Percentiles rank a stretch among this genome's conserved stretches.
Evolutionary conservation across 2,329 filamentous ascomycete genomes (phyloP).

Genomic region (Phyllosticta citriasiana): DNA sequence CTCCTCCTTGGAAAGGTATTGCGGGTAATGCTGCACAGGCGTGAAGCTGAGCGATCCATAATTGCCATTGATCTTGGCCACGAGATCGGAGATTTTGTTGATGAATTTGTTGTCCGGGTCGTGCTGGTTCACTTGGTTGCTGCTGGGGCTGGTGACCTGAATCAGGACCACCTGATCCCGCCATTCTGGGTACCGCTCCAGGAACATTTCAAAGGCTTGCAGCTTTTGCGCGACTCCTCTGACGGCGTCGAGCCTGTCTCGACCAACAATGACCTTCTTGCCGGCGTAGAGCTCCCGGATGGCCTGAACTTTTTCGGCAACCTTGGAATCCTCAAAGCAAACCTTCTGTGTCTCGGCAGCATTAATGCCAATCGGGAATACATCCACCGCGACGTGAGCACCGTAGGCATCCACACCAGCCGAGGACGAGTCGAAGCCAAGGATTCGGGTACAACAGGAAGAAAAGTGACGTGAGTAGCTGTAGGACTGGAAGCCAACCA

Average conservation of each 20-base stretch:
- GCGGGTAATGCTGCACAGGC: slow-evolving; percentile 88
- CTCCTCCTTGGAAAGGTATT: slow-evolving; percentile 81
- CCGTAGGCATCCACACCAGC: slow-evolving; percentile 84
- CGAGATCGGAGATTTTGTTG: slow-evolving; percentile 80
- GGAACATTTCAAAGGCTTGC: slow-evolving; percentile 85
- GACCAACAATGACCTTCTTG: slow-evolving; percentile 90
- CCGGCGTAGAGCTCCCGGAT: slow-evolving; percentile 72
- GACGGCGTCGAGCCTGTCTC: slow-evolving; percentile 87
- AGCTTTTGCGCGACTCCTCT: slow-evolving; percentile 93
- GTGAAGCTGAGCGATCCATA: slow-evolving; percentile 83
- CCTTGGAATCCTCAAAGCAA: slow-evolving; percentile 61
- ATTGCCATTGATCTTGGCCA: slow-evolving; percentile 81
- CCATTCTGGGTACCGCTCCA: slow-evolving; percentile 87
- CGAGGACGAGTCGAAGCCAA: slow-evolving; percentile 80
- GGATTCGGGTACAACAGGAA: slow-evolving; percentile 82
- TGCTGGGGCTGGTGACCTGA: slow-evolving; percentile 85
- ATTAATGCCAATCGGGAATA: slow-evolving; percentile 92
- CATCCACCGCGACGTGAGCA: slow-evolving; percentile 78
- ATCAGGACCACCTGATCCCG: slow-evolving; percentile 85
- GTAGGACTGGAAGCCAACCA: slow-evolving; percentile 92
- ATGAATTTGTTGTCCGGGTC: slow-evolving; percentile 71
- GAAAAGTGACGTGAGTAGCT: slow-evolving; percentile 92
- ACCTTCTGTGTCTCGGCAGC: slow-evolving; percentile 65
- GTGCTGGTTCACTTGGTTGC: slow-evolving; percentile 57
- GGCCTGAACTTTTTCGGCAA: slow-evolving; percentile 60